Percentiles rank a stretch among this genome's conserved stretches.
phyloP scores from a whole-genome alignment of 2,329 filamentous ascomycete species.

The Neofusicoccum cordaticola region DNA sequence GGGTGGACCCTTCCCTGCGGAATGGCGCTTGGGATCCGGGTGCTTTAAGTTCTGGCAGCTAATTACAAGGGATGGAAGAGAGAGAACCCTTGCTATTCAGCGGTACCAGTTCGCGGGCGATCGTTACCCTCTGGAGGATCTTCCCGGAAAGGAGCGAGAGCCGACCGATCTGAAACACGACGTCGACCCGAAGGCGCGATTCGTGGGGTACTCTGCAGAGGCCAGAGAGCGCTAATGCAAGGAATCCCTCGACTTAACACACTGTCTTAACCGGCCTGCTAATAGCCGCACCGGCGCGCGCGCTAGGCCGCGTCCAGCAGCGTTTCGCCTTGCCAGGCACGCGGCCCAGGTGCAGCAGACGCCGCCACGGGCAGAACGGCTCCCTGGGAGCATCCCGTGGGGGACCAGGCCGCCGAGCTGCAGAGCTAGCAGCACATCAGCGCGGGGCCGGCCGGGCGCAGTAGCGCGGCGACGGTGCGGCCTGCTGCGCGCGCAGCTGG shows the following conservation, averaged over 20 bases:
- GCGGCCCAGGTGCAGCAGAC: neutral
- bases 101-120: constrained; percentile 12
- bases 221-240: constrained; percentile 10
- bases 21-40: constrained; percentile 11
- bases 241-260: constrained; percentile 16
- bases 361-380: neutral
- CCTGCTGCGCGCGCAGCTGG: neutral
- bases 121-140: constrained; percentile 12
- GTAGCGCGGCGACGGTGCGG: neutral
- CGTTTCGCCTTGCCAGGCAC: constrained; percentile 7
- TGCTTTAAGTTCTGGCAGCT: constrained; percentile 14
- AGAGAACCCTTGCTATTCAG: constrained; percentile 16
- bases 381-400: neutral
- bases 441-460: neutral
- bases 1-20: constrained; percentile 16
- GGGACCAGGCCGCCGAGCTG: neutral
- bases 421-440: neutral
- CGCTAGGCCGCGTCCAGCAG: neutral
- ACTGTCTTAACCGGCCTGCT: neutral
- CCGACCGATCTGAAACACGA: constrained; percentile 17
- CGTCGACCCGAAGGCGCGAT: constrained; percentile 18
- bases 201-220: constrained; percentile 16
- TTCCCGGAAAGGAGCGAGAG: constrained; percentile 5
- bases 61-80: constrained; percentile 15
- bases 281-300: neutral